Conservation (phyloP, 75 land plant species). For the Sequoia sempervirens region DNA sequence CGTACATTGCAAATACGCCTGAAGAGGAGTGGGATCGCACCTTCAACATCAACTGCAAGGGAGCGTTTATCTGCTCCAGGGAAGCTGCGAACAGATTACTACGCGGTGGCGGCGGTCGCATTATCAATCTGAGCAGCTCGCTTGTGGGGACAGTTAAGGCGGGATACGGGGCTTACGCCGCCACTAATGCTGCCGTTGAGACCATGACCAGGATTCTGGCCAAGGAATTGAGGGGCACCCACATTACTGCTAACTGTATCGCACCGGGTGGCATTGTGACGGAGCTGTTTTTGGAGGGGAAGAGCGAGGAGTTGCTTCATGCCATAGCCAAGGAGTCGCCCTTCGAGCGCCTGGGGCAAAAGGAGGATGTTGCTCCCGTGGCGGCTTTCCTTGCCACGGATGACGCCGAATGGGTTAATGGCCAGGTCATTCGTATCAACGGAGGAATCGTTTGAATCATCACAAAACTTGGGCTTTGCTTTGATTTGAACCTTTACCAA, state of each 20-base stretch:
- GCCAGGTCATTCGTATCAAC: conserved; percentile 44
- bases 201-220: conserved; percentile 41
- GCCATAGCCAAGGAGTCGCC: conserved; percentile 10
- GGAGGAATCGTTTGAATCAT: conserved; percentile 23
- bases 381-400: conserved; percentile 42
- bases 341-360: conserved; percentile 34
- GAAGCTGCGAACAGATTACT: conserved; percentile 9
- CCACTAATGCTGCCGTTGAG: conserved; percentile 57
- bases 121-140: conserved; percentile 29
- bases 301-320: conserved; percentile 20
- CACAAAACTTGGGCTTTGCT: not conserved
- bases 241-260: conserved; percentile 17
- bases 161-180: conserved; percentile 32
- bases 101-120: conserved; percentile 31
- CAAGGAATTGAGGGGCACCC: conserved; percentile 41
- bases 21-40: conserved; percentile 44
- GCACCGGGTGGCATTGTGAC: conserved; percentile 58
- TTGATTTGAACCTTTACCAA: too few species aligned
- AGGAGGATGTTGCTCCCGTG: conserved; percentile 28
- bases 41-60: conserved; percentile 40
- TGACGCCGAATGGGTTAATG: conserved; percentile 49
- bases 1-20: conserved; percentile 34
- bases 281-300: conserved; percentile 43
- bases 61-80: conserved; percentile 22
- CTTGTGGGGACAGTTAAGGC: conserved; percentile 19